Evolutionary conservation across 1,139 yeast genomes (phyloP), one percentile per base, ranked within the genome.

Genomic region (Pneumocystis canis): DNA sequence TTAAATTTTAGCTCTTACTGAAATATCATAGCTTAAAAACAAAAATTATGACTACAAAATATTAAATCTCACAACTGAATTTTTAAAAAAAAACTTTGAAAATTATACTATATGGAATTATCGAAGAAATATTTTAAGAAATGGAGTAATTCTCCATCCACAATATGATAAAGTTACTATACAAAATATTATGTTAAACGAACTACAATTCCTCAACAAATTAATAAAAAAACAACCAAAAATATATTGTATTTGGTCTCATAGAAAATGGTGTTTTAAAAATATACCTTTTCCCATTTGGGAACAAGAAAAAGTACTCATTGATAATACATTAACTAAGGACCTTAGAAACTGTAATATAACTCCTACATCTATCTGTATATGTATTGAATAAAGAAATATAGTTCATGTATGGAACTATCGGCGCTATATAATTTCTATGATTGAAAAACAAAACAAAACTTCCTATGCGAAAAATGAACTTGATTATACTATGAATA

Each of bases 181-280:
- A 58, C 76, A 74, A 65, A 71, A 72, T 9, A 71, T 80, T 32
- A 77, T 90, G 67, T 77, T 77, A 6, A 73, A 76, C 2, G 98
- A 92, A 68, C 76, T 92, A 61, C 70, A 75, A 47, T 82, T 88
- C 70, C 78, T 84, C 0, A 78, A 85, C 76, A 73, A 74, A 0
- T 80, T 83, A 67, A 75, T 92, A 69, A 81, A 81, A 65, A 74
- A 79, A 64, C 84, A 75, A 68, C 98, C 99, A 1, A 92, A 92
- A 72, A 87, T 90, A 53, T 92, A 92, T 72, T 90, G 97, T 96
- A 84, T 92, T 25, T 92, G 97, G 97, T 87, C 85, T 70, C 97
- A 92, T 72, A 79, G 99, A 39, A 75, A 81, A 28, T 92, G 98
- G 98, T 81, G 88, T 62, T 74, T 92, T 57, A 78, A 80, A 63